A percentile compares a stretch with the other conserved stretches of the same genome.
Evolutionary conservation across 257 asterid species (phyloP).

Genomic region (Primulina eburnea): DNA sequence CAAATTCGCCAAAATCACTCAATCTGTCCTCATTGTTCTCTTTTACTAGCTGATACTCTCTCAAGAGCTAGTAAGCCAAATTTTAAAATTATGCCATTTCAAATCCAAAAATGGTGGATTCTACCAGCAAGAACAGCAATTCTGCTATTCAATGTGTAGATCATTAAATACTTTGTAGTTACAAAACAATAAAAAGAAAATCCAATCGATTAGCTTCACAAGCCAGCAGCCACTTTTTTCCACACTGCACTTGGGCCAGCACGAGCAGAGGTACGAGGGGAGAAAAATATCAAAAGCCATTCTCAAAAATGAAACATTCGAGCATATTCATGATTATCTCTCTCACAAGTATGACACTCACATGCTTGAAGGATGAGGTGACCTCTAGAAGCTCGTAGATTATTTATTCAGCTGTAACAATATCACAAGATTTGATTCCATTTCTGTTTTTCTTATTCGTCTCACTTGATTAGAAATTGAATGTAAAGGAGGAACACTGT

Average conservation of each 20-base stretch:
- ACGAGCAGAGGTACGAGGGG: background rate
- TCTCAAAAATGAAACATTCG: background rate
- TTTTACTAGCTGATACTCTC: background rate
- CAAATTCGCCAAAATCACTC: background rate
- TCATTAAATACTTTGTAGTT: constrained; percentile 2
- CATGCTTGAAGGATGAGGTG: no score
- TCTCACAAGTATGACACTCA: no score
- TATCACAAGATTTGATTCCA: no score
- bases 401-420: no score
- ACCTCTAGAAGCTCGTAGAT: no score
- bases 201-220: background rate
- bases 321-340: no score
- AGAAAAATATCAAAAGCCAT: background rate
- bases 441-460: no score
- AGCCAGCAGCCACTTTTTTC: background rate
- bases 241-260: background rate
- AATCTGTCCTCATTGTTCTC: background rate
- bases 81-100: background rate
- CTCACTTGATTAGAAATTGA: no score
- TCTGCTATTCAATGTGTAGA: background rate
- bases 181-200: constrained; percentile 8
- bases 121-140: background rate
- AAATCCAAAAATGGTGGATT: background rate
- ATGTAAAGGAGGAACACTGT: no score
- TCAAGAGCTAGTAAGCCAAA: background rate